phyloP scores from a whole-genome alignment of 371 early-diverging fungal genomes.

The Mucor ambiguus region DNA sequence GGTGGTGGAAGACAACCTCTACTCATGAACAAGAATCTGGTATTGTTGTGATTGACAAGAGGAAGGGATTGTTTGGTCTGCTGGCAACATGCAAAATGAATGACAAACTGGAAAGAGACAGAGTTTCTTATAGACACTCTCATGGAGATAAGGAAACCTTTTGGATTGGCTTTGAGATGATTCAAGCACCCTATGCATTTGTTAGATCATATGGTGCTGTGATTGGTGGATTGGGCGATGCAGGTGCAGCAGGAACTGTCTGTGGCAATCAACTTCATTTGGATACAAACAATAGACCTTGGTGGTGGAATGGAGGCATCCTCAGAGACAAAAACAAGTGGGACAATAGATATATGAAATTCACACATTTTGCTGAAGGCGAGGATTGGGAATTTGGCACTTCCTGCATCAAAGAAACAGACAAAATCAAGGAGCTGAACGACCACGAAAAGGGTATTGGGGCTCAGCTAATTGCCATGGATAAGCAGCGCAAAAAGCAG shows the following conservation, averaged over 20 bases:
- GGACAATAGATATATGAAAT: slow-evolving; percentile 35
- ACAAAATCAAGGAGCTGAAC: slow-evolving; percentile 24
- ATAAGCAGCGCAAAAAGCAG: slow-evolving; percentile 17
- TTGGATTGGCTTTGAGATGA: slow-evolving; percentile 61
- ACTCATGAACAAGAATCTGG: slow-evolving; percentile 66
- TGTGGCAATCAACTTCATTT: slow-evolving; percentile 60
- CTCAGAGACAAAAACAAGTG: slow-evolving; percentile 50
- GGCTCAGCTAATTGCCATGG: slow-evolving; percentile 14
- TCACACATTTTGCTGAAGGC: slow-evolving; percentile 33
- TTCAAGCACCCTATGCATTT: slow-evolving; percentile 60
- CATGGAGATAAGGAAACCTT: slow-evolving; percentile 62
- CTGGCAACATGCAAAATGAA: slow-evolving; percentile 56
- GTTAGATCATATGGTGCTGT: slow-evolving; percentile 56
- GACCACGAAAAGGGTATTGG: slow-evolving; percentile 16
- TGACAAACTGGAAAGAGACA: slow-evolving; percentile 39
- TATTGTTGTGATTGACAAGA: slow-evolving; percentile 57
- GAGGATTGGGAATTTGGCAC: slow-evolving; percentile 39
- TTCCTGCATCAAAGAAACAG: slow-evolving; percentile 35
- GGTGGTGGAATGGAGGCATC: slow-evolving; percentile 60
- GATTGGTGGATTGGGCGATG: slow-evolving; percentile 56
- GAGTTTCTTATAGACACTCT: slow-evolving; percentile 40
- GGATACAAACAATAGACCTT: slow-evolving; percentile 37
- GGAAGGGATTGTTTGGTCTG: slow-evolving; percentile 46
- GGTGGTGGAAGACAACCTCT: slow-evolving; percentile 46
- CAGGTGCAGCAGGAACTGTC: slow-evolving; percentile 42